A percentile compares a stretch with the other conserved stretches of the same genome.
These are phyloP conservation scores for Jaminaea rosea DNA, from an alignment of 1,284 basidiomycete genomes.

Conservation along the genomic window DNA sequence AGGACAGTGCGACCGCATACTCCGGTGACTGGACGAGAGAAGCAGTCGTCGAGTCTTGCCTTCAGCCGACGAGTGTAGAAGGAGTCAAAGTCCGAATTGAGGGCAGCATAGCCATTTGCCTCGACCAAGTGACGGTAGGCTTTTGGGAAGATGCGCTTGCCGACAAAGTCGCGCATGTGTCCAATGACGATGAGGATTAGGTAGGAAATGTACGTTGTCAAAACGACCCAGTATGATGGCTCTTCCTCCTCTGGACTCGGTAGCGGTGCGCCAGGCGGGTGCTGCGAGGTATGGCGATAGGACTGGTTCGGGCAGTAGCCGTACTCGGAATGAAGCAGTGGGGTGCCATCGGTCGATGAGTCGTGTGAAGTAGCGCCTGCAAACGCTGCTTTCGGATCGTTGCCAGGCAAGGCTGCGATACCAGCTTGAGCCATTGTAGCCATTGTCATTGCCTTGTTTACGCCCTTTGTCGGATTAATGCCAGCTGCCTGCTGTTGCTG, in stretches of 20 bases:
- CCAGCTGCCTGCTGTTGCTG: constrained; percentile 9
- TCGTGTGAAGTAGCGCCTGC: constrained; percentile 5
- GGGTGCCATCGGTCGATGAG: constrained; percentile 16
- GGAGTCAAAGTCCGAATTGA: constrained; percentile 97
- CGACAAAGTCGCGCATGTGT: constrained; percentile 88
- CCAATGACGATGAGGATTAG: constrained; percentile 63
- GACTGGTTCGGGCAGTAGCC: constrained; percentile 68
- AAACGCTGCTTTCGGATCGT: neutral
- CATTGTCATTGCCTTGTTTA: neutral
- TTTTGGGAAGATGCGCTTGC: constrained; percentile 68
- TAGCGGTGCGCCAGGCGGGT: constrained; percentile 46
- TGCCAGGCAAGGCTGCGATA: constrained; percentile 1
- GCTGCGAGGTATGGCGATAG: constrained; percentile 62
- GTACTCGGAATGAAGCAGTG: constrained; percentile 64
- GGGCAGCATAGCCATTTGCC: constrained; percentile 63
- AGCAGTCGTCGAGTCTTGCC: constrained; percentile 87
- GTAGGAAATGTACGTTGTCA: constrained; percentile 70
- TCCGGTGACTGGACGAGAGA: constrained; percentile 83
- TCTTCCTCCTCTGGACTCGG: constrained; percentile 56
- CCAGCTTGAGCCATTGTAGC: neutral
- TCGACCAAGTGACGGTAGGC: constrained; percentile 60
- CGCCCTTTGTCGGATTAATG: neutral
- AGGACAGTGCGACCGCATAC: constrained; percentile 89
- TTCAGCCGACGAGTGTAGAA: constrained; percentile 97
- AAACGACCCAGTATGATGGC: constrained; percentile 78